phyloP scores from a whole-genome alignment of 805 yeast species.

The Helenozyma baotianmanensis region DNA sequence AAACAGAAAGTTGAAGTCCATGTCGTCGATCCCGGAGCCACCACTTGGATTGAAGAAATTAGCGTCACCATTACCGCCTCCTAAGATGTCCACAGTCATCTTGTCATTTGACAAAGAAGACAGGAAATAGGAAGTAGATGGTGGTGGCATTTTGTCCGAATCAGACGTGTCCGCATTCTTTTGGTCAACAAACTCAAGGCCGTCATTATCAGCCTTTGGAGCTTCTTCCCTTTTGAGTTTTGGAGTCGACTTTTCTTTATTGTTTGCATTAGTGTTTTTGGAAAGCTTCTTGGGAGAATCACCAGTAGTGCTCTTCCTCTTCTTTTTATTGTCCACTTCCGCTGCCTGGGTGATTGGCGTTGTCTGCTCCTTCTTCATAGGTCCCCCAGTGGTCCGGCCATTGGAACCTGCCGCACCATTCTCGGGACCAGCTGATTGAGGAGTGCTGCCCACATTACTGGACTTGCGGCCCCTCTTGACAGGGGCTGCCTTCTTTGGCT shows the following conservation, averaged over 20 bases:
- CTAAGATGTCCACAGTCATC: constrained; percentile 33
- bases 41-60: constrained; percentile 20
- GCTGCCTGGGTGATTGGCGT: constrained; percentile 41
- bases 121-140: constrained; percentile 16
- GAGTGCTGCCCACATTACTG: constrained; percentile 17
- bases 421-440: constrained; percentile 13
- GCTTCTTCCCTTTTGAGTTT: constrained; percentile 17
- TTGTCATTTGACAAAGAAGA: constrained; percentile 26
- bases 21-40: constrained; percentile 34
- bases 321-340: constrained; percentile 31
- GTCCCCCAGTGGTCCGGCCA: constrained; percentile 13
- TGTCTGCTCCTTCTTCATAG: constrained; percentile 33
- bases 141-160: constrained; percentile 19
- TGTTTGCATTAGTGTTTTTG: constrained; percentile 9
- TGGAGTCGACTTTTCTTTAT: constrained; percentile 21
- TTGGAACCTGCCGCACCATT: constrained; percentile 3
- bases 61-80: constrained; percentile 17
- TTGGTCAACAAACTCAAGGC: constrained; percentile 7
- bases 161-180: constrained; percentile 1
- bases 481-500: constrained; percentile 29
- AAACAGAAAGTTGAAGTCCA: constrained; percentile 41
- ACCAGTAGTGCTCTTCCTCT: constrained; percentile 20
- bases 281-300: constrained; percentile 34
- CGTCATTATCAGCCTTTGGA: constrained; percentile 1
- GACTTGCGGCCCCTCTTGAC: constrained; percentile 31